phyloP scores from a whole-genome alignment of 331 rosid species.

The Pyracantha coccinea region DNA sequence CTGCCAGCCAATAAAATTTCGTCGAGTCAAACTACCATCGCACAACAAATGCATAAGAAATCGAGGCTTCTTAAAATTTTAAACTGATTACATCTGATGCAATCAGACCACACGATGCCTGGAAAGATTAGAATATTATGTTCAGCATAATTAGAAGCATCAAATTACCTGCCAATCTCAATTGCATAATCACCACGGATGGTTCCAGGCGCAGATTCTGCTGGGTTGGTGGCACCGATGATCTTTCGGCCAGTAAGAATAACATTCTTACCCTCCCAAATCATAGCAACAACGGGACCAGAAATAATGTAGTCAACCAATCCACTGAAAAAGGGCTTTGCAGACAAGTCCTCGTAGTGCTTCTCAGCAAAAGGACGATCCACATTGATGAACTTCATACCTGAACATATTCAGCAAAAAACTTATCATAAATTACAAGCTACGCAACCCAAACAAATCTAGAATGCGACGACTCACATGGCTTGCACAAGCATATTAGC shows the following conservation, averaged over 20 bases:
- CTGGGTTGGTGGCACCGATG: constrained; percentile 90
- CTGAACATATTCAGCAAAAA: constrained; percentile 20
- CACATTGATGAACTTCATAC: constrained; percentile 68
- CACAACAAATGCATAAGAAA: background rate
- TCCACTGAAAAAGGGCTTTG: constrained; percentile 53
- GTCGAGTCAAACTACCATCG: background rate
- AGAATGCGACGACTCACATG: background rate
- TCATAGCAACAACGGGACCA: constrained; percentile 95
- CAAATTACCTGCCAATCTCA: constrained; percentile 78
- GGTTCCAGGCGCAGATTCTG: constrained; percentile 87
- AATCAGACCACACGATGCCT: background rate
- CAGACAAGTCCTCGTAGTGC: constrained; percentile 66
- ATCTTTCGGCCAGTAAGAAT: constrained; percentile 77
- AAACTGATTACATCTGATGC: background rate
- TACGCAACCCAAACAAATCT: background rate
- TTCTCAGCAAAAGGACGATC: constrained; percentile 84
- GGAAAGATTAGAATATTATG: background rate
- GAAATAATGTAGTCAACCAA: constrained; percentile 51
- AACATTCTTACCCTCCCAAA: constrained; percentile 94
- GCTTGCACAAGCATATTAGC: no score
- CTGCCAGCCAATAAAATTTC: constrained; percentile 23
- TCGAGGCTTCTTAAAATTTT: background rate
- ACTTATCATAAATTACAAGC: background rate
- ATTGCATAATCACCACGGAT: constrained; percentile 89
- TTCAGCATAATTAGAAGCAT: background rate